These are phyloP conservation scores for Ehretia macrophylla DNA, from an alignment of 257 asterid genomes.

Conservation along the genomic window DNA sequence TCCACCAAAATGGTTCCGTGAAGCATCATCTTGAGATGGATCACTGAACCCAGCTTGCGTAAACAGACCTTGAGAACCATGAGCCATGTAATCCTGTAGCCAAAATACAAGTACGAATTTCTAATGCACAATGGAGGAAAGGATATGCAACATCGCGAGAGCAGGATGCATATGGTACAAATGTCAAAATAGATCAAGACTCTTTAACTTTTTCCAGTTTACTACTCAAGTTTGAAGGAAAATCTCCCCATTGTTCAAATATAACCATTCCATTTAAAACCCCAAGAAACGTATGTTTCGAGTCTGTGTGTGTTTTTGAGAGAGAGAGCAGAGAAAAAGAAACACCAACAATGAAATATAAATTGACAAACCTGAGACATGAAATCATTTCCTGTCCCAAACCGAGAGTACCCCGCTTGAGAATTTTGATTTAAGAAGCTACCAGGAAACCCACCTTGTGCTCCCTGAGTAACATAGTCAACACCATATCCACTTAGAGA, in stretches of 20 bases:
- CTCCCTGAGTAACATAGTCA: conserved; percentile 77
- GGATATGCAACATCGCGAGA: too few relatives aligned
- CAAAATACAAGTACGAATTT: conserved; percentile 4
- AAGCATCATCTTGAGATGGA: conserved; percentile 76
- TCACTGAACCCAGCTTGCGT: conserved; percentile 83
- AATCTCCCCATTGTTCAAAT: too few relatives aligned
- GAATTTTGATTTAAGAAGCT: conserved; percentile 78
- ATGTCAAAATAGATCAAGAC: too few relatives aligned
- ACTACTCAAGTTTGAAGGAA: too few relatives aligned
- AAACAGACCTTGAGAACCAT: conserved; percentile 90
- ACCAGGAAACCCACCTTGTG: conserved; percentile 91
- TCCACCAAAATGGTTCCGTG: conserved; percentile 68
- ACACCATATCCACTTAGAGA: conserved; percentile 86
- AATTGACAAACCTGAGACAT: conserved; percentile 84
- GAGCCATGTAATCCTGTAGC: conserved; percentile 80
- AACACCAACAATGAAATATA: background rate
- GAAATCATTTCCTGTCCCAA: conserved; percentile 84
- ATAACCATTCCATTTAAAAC: too few relatives aligned
- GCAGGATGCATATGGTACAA: too few relatives aligned
- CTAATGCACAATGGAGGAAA: background rate
- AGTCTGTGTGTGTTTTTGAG: too few relatives aligned
- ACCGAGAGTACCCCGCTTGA: conserved; percentile 88
- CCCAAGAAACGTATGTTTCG: too few relatives aligned
- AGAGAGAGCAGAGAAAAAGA: background rate
- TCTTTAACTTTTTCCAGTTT: too few relatives aligned